Percentiles rank a stretch among this genome's conserved stretches.
Conservation (phyloP, 768 basidiomycete genomes). For the Chlorophyllum brunneum region DNA sequence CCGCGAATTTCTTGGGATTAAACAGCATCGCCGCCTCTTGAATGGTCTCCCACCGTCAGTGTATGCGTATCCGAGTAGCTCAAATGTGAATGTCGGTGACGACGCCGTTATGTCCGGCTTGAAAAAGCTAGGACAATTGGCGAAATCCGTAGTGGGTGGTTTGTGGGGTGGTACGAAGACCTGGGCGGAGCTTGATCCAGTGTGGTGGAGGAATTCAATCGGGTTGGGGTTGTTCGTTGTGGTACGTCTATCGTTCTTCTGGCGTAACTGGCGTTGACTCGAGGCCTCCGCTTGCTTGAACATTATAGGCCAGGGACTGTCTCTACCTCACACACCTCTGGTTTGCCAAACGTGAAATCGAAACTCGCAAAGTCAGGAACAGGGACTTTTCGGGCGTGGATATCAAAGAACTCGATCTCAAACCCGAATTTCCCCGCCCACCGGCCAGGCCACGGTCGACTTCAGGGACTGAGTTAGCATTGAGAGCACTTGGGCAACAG, state of each 20-base stretch:
- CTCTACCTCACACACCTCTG: slow-evolving; percentile 64
- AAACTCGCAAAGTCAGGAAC: slow-evolving; percentile 64
- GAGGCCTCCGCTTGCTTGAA: no score
- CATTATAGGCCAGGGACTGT: slow-evolving; percentile 70
- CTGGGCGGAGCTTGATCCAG: slow-evolving; percentile 70
- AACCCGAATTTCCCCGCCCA: background rate
- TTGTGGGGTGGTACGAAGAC: slow-evolving; percentile 53
- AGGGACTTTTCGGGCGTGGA: slow-evolving; percentile 76
- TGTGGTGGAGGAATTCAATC: slow-evolving; percentile 72
- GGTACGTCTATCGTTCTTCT: no score
- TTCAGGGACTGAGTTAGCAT: background rate
- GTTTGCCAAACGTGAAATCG: slow-evolving; percentile 67
- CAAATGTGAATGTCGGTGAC: slow-evolving; percentile 7
- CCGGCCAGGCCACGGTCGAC: background rate
- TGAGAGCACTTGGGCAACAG: background rate
- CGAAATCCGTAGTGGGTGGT: slow-evolving; percentile 39
- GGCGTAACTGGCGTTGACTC: no score
- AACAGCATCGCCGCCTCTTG: slow-evolving; percentile 6
- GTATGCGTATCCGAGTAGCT: slow-evolving; percentile 13
- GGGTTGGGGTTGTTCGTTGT: slow-evolving; percentile 67
- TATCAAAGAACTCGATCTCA: slow-evolving; percentile 56
- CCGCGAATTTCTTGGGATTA: slow-evolving; percentile 33
- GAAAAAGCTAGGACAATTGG: slow-evolving; percentile 23
- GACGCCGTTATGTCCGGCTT: slow-evolving; percentile 3
- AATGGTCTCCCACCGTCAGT: slow-evolving; percentile 15